A percentile compares a stretch with the other conserved stretches of the same genome.
Conservation (phyloP, 108 stramenopile genomes). For the Discostella stelligeroides region DNA sequence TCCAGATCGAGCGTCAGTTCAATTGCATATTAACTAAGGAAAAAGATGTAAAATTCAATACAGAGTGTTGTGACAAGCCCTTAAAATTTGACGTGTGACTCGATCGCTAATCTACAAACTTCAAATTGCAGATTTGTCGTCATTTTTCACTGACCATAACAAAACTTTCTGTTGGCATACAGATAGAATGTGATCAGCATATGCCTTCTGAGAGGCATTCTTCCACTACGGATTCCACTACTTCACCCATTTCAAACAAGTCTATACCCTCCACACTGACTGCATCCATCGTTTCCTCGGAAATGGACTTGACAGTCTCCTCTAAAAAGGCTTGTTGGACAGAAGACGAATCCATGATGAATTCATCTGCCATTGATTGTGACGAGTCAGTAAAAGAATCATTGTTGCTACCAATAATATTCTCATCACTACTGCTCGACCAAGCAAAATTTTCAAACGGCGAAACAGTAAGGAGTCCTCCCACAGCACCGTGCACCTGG, state of each 20-base stretch:
- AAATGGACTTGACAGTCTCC: constrained; percentile 2
- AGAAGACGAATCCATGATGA: not conserved
- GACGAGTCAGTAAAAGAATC: not conserved
- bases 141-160: too few relatives aligned
- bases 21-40: not conserved
- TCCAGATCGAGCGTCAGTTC: not conserved
- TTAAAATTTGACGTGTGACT: too few relatives aligned
- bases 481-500: constrained; percentile 35
- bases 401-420: not conserved
- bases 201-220: not conserved
- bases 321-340: constrained; percentile 9
- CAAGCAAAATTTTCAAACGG: constrained; percentile 16
- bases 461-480: constrained; percentile 10
- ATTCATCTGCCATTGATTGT: not conserved
- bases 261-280: not conserved
- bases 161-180: too few relatives aligned
- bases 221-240: not conserved
- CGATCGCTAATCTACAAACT: too few relatives aligned
- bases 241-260: not conserved
- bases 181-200: too few relatives aligned
- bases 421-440: constrained; percentile 1
- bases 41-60: too few relatives aligned
- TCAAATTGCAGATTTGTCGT: too few relatives aligned
- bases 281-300: not conserved
- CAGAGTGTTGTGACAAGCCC: too few relatives aligned